Evolutionary conservation across 306 rosid species (phyloP).

Genomic region (Pyrus pyrifolia): DNA sequence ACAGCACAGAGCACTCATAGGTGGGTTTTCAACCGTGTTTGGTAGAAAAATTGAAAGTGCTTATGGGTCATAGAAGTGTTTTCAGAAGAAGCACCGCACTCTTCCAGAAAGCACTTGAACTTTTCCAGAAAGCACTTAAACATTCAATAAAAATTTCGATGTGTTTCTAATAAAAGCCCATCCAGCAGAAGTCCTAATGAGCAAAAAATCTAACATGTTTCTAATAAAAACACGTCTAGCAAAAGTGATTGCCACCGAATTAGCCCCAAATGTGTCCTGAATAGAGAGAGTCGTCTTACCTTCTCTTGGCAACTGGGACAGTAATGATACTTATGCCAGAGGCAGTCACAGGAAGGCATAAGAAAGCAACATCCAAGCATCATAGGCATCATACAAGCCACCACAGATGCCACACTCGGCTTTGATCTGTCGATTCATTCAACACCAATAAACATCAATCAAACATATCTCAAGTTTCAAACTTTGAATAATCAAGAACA

Average conservation of each 20-base stretch:
- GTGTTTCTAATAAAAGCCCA: too few species aligned
- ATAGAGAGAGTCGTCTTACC: slow-evolving; percentile 27
- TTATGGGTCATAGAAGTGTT: not conserved
- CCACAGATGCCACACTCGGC: slow-evolving; percentile 64
- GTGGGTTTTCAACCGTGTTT: not conserved
- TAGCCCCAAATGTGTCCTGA: not conserved
- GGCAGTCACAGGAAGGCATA: slow-evolving; percentile 81
- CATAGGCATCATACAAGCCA: slow-evolving; percentile 80
- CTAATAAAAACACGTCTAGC: not conserved
- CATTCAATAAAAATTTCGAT: too few species aligned
- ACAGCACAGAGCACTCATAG: not conserved
- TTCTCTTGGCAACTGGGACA: slow-evolving; percentile 73
- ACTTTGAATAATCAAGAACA: not conserved
- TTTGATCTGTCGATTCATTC: slow-evolving; percentile 49
- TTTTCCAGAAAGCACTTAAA: too few species aligned
- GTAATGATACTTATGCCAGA: slow-evolving; percentile 87
- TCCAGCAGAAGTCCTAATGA: too few species aligned
- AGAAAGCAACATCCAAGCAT: slow-evolving; percentile 88
- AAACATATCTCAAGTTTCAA: not conserved
- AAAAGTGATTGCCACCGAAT: not conserved
- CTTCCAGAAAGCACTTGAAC: not conserved
- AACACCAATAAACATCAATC: not conserved
- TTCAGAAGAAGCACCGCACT: not conserved
- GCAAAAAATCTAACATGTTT: too few species aligned
- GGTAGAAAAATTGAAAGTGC: not conserved